These are phyloP conservation scores for Cicer judaicum DNA, from an alignment of 306 rosid species.

Conservation along the genomic window DNA sequence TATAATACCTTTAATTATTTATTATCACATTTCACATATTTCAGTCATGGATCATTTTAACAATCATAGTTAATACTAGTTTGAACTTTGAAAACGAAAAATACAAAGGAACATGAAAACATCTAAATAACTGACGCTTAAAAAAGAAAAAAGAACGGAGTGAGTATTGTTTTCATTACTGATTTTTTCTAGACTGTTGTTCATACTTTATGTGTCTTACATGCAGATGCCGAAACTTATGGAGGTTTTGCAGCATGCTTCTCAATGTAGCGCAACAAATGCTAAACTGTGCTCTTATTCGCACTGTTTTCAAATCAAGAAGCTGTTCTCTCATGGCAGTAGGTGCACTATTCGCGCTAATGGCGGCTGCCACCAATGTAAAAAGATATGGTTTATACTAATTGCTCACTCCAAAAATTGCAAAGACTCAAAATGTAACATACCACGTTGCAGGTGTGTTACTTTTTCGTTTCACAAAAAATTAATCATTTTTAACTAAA, in stretches of 20 bases:
- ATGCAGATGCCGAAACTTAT: conserved; percentile 42
- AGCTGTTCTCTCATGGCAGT: conserved; percentile 48
- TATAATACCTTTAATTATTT: too few relatives aligned
- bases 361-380: conserved; percentile 53
- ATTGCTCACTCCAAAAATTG: conserved; percentile 47
- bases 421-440: conserved; percentile 43
- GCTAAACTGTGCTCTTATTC: conserved; percentile 49
- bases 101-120: too few relatives aligned
- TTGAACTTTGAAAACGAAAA: too few relatives aligned
- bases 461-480: background rate
- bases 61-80: too few relatives aligned
- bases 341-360: conserved; percentile 42
- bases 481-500: background rate
- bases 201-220: background rate
- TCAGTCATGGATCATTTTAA: too few relatives aligned
- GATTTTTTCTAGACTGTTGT: background rate
- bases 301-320: conserved; percentile 49
- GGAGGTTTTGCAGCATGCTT: conserved; percentile 47
- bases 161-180: background rate
- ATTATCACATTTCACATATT: too few relatives aligned
- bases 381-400: conserved; percentile 44
- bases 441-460: conserved; percentile 57
- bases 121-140: too few relatives aligned
- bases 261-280: conserved; percentile 34
- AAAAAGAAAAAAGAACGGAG: too few relatives aligned